These are phyloP conservation scores for Trichosporon sp. DNA, from an alignment of 1,284 basidiomycete species.

Conservation along the genomic window DNA sequence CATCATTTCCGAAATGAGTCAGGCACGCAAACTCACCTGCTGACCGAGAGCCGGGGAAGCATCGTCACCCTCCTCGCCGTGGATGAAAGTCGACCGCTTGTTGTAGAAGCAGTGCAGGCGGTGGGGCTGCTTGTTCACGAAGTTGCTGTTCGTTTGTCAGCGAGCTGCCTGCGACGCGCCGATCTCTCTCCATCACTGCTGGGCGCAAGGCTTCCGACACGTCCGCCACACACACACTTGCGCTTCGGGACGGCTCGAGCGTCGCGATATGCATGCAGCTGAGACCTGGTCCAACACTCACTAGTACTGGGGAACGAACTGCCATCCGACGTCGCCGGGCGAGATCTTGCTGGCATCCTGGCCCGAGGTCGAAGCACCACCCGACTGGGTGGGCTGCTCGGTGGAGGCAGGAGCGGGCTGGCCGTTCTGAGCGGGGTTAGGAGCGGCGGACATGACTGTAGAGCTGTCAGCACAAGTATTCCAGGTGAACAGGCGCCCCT, in stretches of 20 bases:
- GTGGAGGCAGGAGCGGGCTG: conserved; percentile 36
- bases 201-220: neutral
- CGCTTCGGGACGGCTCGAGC: conserved; percentile 1
- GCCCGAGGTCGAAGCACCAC: conserved; percentile 9
- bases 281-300: conserved; percentile 42
- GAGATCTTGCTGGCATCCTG: conserved; percentile 29
- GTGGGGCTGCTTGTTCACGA: conserved; percentile 95
- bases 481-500: neutral
- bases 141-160: conserved; percentile 63
- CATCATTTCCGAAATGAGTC: neutral
- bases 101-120: conserved; percentile 99
- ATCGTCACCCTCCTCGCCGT: conserved; percentile 94
- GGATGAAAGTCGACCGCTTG: conserved; percentile 94
- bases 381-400: conserved; percentile 26
- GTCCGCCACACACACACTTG: neutral
- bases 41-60: conserved; percentile 82
- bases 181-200: conserved; percentile 2
- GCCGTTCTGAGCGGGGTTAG: conserved; percentile 35
- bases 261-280: neutral
- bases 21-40: conserved; percentile 64
- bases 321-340: conserved; percentile 75
- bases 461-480: neutral
- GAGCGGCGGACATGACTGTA: conserved; percentile 4
- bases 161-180: neutral
- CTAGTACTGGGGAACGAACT: conserved; percentile 95